A percentile compares a stretch with the other conserved stretches of the same genome.
phyloP scores from a whole-genome alignment of 2,329 filamentous ascomycete species.

The Metarhizium robertsii region DNA sequence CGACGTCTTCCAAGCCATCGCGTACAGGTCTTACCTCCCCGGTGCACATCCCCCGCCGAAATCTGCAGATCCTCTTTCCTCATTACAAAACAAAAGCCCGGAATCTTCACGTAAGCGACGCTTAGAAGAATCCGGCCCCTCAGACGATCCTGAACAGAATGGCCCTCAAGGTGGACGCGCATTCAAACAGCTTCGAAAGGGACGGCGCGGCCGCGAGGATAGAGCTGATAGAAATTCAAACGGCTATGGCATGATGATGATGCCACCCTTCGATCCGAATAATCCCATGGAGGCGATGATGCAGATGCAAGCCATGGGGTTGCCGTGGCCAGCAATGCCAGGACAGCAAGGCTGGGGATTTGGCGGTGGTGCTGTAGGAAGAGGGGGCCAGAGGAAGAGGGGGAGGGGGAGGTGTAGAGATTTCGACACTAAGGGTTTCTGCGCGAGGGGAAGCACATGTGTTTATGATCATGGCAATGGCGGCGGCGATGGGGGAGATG shows the following conservation, averaged over 20 bases:
- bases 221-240: conserved; percentile 12
- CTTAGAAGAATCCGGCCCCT: conserved; percentile 21
- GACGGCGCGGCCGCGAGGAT: conserved; percentile 25
- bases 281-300: conserved; percentile 54
- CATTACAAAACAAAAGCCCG: neutral
- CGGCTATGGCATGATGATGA: conserved; percentile 5
- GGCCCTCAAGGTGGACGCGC: conserved; percentile 23
- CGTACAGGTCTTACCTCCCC: conserved; percentile 51
- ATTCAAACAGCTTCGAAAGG: conserved; percentile 52
- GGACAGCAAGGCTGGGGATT: conserved; percentile 17
- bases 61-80: neutral
- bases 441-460: conserved; percentile 57
- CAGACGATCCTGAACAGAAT: neutral
- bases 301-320: conserved; percentile 49
- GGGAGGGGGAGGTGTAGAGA: conserved; percentile 49
- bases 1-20: conserved; percentile 59
- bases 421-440: conserved; percentile 66
- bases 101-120: conserved; percentile 24
- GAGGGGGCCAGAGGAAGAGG: conserved; percentile 24
- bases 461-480: conserved; percentile 53
- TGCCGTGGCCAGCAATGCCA: conserved; percentile 31
- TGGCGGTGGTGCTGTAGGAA: conserved; percentile 3
- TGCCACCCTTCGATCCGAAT: conserved; percentile 44
- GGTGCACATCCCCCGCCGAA: conserved; percentile 26
- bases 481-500: conserved; percentile 11